Percentiles rank a stretch among this genome's conserved stretches.
phyloP scores from a whole-genome alignment of 106 monocot species.

The Narthecium ossifragum region DNA sequence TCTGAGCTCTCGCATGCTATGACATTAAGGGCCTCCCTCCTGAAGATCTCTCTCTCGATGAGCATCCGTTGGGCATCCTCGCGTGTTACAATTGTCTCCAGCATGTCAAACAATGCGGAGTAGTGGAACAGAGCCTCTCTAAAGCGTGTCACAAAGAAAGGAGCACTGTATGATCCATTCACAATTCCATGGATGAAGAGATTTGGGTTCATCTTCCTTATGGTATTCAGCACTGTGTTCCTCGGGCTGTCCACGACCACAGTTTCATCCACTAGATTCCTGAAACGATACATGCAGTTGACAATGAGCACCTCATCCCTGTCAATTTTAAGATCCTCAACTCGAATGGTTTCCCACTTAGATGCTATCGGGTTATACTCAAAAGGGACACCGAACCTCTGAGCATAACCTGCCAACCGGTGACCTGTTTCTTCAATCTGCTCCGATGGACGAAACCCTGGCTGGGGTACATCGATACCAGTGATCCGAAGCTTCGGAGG shows the following conservation, averaged over 20 bases:
- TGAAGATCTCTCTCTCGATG: constrained; percentile 67
- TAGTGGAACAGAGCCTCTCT: constrained; percentile 73
- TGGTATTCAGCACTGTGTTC: constrained; percentile 61
- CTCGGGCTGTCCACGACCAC: constrained; percentile 70
- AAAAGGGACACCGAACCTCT: constrained; percentile 52
- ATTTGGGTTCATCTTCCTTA: constrained; percentile 64
- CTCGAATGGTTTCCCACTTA: constrained; percentile 60
- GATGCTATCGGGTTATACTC: constrained; percentile 65
- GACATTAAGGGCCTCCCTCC: constrained; percentile 57
- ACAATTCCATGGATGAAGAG: constrained; percentile 70
- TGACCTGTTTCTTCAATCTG: constrained; percentile 66
- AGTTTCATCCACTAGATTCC: constrained; percentile 74
- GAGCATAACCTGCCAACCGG: constrained; percentile 61
- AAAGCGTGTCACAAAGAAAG: constrained; percentile 88
- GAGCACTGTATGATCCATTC: constrained; percentile 72
- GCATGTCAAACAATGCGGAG: constrained; percentile 82
- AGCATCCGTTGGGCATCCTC: constrained; percentile 62
- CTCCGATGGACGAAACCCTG: constrained; percentile 74
- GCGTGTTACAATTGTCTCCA: constrained; percentile 57
- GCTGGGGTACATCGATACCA: constrained; percentile 76
- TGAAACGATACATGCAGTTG: constrained; percentile 58
- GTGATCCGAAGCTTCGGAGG: constrained; percentile 81
- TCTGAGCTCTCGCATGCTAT: constrained; percentile 82
- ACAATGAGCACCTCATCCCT: constrained; percentile 74
- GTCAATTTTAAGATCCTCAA: constrained; percentile 64